These are phyloP conservation scores for Taiozyma sp. DNA, from an alignment of 1,139 yeast species.

Conservation along the genomic window DNA sequence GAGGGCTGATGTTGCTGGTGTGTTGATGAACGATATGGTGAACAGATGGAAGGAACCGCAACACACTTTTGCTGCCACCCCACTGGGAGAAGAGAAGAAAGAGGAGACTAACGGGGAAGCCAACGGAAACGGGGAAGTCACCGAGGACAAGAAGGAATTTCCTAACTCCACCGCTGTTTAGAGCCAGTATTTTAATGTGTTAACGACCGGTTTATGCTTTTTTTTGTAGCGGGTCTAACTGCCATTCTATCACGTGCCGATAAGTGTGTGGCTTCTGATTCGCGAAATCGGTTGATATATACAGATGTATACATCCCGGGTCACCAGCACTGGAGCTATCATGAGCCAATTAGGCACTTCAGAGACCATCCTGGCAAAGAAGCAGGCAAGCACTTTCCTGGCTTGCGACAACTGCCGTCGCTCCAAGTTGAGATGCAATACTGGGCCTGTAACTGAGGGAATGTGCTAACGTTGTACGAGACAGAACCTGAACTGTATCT, in stretches of 20 bases:
- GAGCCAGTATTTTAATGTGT: too few relatives aligned
- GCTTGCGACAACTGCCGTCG: constrained; percentile 14
- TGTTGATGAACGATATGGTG: constrained; percentile 73
- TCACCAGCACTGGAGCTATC: not conserved
- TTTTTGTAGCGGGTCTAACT: not conserved
- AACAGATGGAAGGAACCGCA: constrained; percentile 53
- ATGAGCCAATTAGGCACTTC: not conserved
- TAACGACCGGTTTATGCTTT: not conserved
- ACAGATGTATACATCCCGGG: not conserved
- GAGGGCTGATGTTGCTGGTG: constrained; percentile 55
- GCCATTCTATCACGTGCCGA: not conserved
- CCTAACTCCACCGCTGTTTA: not conserved
- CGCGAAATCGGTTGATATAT: not conserved
- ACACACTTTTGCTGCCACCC: constrained; percentile 22
- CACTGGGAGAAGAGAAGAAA: constrained; percentile 7
- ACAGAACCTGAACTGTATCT: constrained; percentile 7
- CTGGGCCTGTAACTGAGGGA: constrained; percentile 3
- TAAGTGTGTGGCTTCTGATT: not conserved
- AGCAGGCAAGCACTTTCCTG: constrained; percentile 6
- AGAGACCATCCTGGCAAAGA: not conserved
- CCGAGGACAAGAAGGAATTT: not conserved
- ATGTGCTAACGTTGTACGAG: constrained; percentile 10
- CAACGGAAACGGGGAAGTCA: not conserved
- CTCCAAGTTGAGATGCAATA: constrained; percentile 9
- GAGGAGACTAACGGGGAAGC: not conserved